Conservation (phyloP, 2,329 filamentous ascomycete species). For the Cladosporium sp. region DNA sequence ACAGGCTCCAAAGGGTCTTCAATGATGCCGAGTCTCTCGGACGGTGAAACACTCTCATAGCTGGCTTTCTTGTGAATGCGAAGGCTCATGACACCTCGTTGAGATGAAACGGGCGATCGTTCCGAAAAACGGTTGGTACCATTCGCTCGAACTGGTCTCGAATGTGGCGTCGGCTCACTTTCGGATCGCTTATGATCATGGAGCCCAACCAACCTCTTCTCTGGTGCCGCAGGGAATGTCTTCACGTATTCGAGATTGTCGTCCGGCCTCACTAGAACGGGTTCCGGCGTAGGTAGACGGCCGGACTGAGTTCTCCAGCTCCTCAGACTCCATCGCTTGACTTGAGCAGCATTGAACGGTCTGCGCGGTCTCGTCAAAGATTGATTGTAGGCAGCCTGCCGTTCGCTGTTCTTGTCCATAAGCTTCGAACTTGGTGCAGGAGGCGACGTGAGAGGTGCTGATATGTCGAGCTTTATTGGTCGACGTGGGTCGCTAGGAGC, state of each 20-base stretch:
- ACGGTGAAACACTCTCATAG: too few relatives aligned
- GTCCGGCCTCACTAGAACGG: neutral
- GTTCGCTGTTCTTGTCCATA: neutral
- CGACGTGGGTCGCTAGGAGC: neutral
- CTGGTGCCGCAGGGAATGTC: neutral
- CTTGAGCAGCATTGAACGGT: too few relatives aligned
- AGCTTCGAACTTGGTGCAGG: neutral
- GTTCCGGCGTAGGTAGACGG: neutral
- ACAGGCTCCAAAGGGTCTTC: neutral
- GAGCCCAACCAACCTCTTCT: too few relatives aligned
- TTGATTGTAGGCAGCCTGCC: neutral
- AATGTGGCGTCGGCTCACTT: too few relatives aligned
- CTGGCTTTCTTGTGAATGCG: too few relatives aligned
- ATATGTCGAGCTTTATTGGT: neutral
- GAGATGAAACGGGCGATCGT: too few relatives aligned
- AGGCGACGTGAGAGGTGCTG: neutral
- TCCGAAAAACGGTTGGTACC: too few relatives aligned
- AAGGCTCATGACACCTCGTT: too few relatives aligned
- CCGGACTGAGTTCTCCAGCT: neutral
- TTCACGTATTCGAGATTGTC: neutral
- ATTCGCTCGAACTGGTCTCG: too few relatives aligned
- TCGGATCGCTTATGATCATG: too few relatives aligned
- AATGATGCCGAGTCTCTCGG: too few relatives aligned
- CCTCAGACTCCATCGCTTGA: constrained; percentile 5
- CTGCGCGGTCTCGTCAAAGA: too few relatives aligned